Evolutionary conservation across 306 rosid species (phyloP).

Genomic region (Cicer bijugum): DNA sequence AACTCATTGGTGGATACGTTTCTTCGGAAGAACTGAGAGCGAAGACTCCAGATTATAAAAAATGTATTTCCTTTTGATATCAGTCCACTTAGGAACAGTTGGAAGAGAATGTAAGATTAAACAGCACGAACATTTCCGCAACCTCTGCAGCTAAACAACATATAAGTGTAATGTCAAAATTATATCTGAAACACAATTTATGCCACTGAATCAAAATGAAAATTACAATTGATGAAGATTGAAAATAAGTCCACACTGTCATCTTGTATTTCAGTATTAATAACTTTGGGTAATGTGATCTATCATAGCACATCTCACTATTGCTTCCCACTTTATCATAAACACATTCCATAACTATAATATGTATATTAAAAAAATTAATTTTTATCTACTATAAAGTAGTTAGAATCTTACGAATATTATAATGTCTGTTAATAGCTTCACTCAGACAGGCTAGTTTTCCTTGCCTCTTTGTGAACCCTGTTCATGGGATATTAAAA

Average conservation of each 20-base stretch:
- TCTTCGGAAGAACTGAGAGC: slow-evolving; percentile 57
- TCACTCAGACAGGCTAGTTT: neutral
- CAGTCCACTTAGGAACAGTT: slow-evolving; percentile 50
- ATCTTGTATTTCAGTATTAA: slow-evolving; percentile 15
- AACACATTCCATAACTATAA: slow-evolving; percentile 15
- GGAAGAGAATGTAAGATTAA: slow-evolving; percentile 48
- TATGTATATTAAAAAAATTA: neutral
- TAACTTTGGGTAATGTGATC: slow-evolving; percentile 8
- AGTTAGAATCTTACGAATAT: neutral
- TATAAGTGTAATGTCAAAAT: slow-evolving; percentile 2
- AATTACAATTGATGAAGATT: slow-evolving; percentile 29
- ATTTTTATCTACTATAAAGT: neutral
- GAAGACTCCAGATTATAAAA: slow-evolving; percentile 62
- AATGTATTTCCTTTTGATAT: slow-evolving; percentile 61
- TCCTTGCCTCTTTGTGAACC: slow-evolving; percentile 6
- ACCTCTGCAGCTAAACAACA: slow-evolving; percentile 51
- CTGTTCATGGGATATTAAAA: slow-evolving; percentile 4
- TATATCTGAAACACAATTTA: slow-evolving; percentile 30
- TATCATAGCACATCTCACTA: slow-evolving; percentile 23
- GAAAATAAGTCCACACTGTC: neutral
- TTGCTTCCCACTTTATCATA: neutral
- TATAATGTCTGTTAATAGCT: slow-evolving; percentile 10
- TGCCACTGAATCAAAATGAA: neutral
- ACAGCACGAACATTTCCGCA: slow-evolving; percentile 59
- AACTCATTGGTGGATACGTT: slow-evolving; percentile 63